Evolutionary conservation across 176 grass and related monocot genomes (phyloP).

Genomic region (Calamus simplicifolius): DNA sequence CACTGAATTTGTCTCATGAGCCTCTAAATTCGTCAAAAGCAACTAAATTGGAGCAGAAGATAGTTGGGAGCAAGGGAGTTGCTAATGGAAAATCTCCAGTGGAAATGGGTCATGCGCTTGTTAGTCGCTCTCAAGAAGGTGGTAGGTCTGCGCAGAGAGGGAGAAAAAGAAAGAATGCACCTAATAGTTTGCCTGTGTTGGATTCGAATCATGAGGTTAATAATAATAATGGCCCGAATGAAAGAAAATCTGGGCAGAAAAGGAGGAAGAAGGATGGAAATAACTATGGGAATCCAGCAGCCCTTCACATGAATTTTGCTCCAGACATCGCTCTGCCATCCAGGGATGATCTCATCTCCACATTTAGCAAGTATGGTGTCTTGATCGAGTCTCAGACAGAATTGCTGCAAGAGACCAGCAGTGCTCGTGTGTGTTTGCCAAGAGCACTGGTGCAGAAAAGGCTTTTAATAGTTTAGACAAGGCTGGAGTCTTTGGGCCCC

Average conservation of each 20-base stretch:
- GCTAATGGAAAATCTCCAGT: neutral
- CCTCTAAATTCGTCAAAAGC: neutral
- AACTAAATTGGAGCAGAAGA: neutral
- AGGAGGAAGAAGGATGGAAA: constrained; percentile 18
- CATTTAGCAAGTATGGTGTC: constrained; percentile 49
- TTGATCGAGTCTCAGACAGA: constrained; percentile 40
- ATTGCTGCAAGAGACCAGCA: constrained; percentile 19
- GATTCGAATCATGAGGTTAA: neutral
- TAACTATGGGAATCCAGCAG: constrained; percentile 42
- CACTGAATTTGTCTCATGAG: neutral
- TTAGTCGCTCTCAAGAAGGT: neutral
- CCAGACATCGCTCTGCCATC: constrained; percentile 36
- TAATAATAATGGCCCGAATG: constrained; percentile 2
- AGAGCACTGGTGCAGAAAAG: constrained; percentile 35
- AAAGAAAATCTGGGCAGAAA: neutral
- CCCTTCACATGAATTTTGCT: constrained; percentile 32
- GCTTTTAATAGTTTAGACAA: constrained; percentile 28
- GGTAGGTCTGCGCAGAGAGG: neutral
- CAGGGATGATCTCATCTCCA: constrained; percentile 43
- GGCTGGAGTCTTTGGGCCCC: constrained; percentile 48
- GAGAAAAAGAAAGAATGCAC: neutral
- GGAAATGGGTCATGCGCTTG: too few species aligned
- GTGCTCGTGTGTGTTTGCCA: constrained; percentile 47
- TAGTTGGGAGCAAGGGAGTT: neutral
- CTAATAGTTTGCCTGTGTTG: neutral